Evolutionary conservation across 352 stramenopile species (phyloP).

Genomic region (Poterioochromonas sp.): DNA sequence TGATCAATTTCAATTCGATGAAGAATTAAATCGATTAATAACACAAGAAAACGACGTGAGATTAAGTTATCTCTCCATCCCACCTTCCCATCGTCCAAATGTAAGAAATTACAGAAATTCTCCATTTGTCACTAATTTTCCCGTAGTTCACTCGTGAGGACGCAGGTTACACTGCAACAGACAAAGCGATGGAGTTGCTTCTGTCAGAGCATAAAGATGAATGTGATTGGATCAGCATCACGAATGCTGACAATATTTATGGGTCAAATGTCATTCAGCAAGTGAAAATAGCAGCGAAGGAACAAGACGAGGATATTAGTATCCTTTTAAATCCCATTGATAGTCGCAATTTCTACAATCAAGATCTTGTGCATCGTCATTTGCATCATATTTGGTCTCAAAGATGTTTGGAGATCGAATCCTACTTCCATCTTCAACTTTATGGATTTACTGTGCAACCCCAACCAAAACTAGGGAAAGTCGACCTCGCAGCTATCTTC

Average conservation of each 20-base stretch:
- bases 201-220: not conserved
- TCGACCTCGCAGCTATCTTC: constrained; percentile 7
- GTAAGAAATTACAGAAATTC: too few relatives aligned
- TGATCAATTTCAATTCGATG: not conserved
- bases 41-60: not conserved
- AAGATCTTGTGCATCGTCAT: not conserved
- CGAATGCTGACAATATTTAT: constrained; percentile 24
- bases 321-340: constrained; percentile 4
- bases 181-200: not conserved
- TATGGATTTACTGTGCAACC: not conserved
- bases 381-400: not conserved
- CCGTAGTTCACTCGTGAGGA: not conserved
- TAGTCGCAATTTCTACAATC: not conserved
- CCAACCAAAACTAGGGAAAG: not conserved
- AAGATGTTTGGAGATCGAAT: not conserved
- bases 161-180: not conserved
- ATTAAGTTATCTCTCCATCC: not conserved
- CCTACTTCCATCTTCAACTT: not conserved
- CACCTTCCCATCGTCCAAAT: not conserved
- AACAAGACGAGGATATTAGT: not conserved
- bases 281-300: not conserved
- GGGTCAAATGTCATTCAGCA: not conserved
- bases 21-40: not conserved
- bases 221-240: not conserved
- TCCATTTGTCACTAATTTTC: too few relatives aligned